Conservation (phyloP, 306 rosid species). For the Quillaja saponaria region DNA sequence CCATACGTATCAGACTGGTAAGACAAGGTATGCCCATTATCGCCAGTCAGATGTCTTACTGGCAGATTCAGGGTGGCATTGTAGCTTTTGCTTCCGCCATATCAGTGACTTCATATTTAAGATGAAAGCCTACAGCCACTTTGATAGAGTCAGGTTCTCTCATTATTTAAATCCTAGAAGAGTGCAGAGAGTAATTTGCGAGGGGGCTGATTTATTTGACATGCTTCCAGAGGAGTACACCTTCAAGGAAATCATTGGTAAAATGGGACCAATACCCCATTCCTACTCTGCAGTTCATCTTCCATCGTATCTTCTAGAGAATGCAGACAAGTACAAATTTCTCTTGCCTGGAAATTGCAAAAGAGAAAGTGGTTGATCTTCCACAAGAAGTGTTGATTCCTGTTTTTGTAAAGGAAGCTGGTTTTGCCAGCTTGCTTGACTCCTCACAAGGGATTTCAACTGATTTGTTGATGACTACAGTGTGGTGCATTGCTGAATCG, state of each 20-base stretch:
- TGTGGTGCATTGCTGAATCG: constrained; percentile 46
- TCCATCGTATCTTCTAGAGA: constrained; percentile 85
- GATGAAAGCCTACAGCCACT: constrained; percentile 98
- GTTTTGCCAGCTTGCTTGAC: constrained; percentile 49
- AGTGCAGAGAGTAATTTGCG: constrained; percentile 78
- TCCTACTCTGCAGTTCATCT: constrained; percentile 95
- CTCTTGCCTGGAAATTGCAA: constrained; percentile 88
- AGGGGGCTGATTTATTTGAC: constrained; percentile 82
- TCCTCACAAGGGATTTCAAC: constrained; percentile 44
- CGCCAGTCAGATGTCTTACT: constrained; percentile 83
- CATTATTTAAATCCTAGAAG: constrained; percentile 70
- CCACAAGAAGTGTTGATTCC: constrained; percentile 25
- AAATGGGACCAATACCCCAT: constrained; percentile 98
- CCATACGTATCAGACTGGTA: constrained; percentile 68
- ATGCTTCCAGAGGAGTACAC: constrained; percentile 99
- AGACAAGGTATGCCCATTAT: constrained; percentile 86
- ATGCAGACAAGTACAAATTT: constrained; percentile 72
- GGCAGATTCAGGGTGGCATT: constrained; percentile 99
- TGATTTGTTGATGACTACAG: constrained; percentile 42
- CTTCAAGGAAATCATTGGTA: constrained; percentile 89
- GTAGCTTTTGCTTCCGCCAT: constrained; percentile 95
- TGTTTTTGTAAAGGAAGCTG: constrained; percentile 47
- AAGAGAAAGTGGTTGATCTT: constrained; percentile 59
- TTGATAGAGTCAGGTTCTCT: constrained; percentile 84
- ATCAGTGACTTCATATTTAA: constrained; percentile 85